Evolutionary conservation across 139 green algal species (phyloP), one percentile per base, ranked within the genome.

Genomic region (Micractinium sp.): DNA sequence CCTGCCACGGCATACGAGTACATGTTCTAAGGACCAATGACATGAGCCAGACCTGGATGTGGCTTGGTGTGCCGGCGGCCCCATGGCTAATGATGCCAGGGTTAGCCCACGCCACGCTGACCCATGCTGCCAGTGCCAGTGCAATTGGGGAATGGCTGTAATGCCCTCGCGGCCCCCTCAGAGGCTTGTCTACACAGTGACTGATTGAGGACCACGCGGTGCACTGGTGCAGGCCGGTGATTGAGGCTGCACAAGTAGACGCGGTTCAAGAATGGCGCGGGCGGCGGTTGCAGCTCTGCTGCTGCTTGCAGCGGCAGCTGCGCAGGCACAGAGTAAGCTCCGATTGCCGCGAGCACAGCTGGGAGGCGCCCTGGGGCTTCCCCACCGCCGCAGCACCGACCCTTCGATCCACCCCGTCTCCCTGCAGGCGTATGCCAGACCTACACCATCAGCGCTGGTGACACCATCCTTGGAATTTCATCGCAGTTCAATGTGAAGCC

Each of bases 381-480:
- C 18, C 33, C 33, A 22, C 33, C 67, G 67, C 67, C n/a, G 33
- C 33, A 47, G 74, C 35, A 22, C 74, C 18, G 9, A 7, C n/a
- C 33, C 74, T 4, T n/a, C 18, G n/a, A 80, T 47, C 33, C 74
- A 53, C 33, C 15, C 33, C 18, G 20, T 15, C 33, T 80, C 39
- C 74, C 23, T 47, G 83, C 83, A 87, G 83, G 36, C 67, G 41
- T 87, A 1, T 92, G 89, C 76, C 73, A 90, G 18, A 75, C 85
- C 4, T 92, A 92, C 61, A 67, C 87, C 3, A 77, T 90, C 3
- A 41, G 83, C 5, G 60, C 71, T 12, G 89, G 89, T 12, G 89
- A 92, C 27, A 90, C 85, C 23, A 87, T 92, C 35, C n/a, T 66
- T 9, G 80, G 74, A 85, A 87, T 92, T 19, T 76, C 85, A 18